Percentiles rank a stretch among this genome's conserved stretches.
These are phyloP conservation scores for Wickerhamiella galacta DNA, from an alignment of 805 yeast species.

Conservation along the genomic window DNA sequence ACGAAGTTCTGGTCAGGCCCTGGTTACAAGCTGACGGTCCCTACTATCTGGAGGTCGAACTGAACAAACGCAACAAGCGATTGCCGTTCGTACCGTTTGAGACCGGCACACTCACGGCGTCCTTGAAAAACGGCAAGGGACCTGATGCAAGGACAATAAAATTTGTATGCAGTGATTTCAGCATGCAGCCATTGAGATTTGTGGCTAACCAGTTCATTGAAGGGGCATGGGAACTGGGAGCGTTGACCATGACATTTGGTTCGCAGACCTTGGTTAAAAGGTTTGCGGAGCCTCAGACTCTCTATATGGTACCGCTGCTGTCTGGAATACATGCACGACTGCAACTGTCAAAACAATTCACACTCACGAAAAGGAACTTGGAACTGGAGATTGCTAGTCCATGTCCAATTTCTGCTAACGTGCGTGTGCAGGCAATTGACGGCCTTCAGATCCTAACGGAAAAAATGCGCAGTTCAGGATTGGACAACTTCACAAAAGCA, in stretches of 20 bases:
- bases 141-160: slow-evolving; percentile 3
- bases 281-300: slow-evolving; percentile 4
- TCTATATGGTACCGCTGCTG: slow-evolving; percentile 14
- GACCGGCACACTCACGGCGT: slow-evolving; percentile 10
- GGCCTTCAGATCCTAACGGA: slow-evolving; percentile 12
- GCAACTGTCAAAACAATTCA: slow-evolving; percentile 8
- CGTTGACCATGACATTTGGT: slow-evolving; percentile 17
- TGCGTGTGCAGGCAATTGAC: slow-evolving; percentile 9
- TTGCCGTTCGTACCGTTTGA: slow-evolving; percentile 10
- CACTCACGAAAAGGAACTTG: slow-evolving; percentile 11
- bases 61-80: slow-evolving; percentile 21
- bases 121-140: slow-evolving; percentile 5
- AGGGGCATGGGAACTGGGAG: slow-evolving; percentile 23
- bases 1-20: slow-evolving; percentile 24
- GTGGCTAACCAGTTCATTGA: slow-evolving; percentile 17
- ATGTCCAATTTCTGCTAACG: slow-evolving; percentile 6
- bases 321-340: slow-evolving; percentile 14
- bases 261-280: slow-evolving; percentile 17
- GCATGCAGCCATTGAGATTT: slow-evolving; percentile 3
- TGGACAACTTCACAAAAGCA: slow-evolving; percentile 6
- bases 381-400: slow-evolving; percentile 7
- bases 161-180: slow-evolving; percentile 4
- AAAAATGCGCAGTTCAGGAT: slow-evolving; percentile 7
- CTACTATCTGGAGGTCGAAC: slow-evolving; percentile 26
- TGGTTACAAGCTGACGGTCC: slow-evolving; percentile 22